phyloP scores from a whole-genome alignment of 352 stramenopile genomes.

The Phytophthora fragariae region DNA sequence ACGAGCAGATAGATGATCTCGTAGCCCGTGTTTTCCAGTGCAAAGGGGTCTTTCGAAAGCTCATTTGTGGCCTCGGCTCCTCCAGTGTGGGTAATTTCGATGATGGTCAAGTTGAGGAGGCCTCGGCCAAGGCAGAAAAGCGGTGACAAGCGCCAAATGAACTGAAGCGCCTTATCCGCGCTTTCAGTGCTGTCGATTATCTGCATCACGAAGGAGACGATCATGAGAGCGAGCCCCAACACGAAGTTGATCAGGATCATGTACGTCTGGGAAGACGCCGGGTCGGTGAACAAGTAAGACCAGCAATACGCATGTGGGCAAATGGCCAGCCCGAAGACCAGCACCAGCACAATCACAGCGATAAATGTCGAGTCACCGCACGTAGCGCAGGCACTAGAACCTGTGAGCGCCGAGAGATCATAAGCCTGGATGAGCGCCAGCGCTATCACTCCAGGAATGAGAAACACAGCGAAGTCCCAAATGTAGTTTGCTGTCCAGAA shows the following conservation, averaged over 20 bases:
- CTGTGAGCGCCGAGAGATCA: slow-evolving; percentile 40
- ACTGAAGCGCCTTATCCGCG: slow-evolving; percentile 57
- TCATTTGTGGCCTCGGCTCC: slow-evolving; percentile 33
- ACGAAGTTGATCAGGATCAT: slow-evolving; percentile 71
- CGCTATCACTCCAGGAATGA: slow-evolving; percentile 59
- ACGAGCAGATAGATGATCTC: slow-evolving; percentile 63
- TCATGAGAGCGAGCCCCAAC: slow-evolving; percentile 62
- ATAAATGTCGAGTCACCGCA: slow-evolving; percentile 43
- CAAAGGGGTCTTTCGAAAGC: slow-evolving; percentile 43
- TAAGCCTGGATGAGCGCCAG: slow-evolving; percentile 48
- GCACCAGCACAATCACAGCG: slow-evolving; percentile 60
- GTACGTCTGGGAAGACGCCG: slow-evolving; percentile 63
- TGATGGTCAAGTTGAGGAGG: slow-evolving; percentile 45
- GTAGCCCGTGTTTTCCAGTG: slow-evolving; percentile 59
- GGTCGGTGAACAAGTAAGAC: slow-evolving; percentile 66
- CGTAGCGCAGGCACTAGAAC: slow-evolving; percentile 32
- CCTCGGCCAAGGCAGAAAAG: slow-evolving; percentile 63
- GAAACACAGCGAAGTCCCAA: slow-evolving; percentile 92
- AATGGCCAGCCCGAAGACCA: slow-evolving; percentile 70
- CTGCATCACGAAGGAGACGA: slow-evolving; percentile 62
- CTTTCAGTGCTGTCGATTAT: slow-evolving; percentile 38
- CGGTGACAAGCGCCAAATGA: slow-evolving; percentile 69
- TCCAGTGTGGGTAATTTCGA: slow-evolving; percentile 40
- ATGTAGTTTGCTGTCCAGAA: slow-evolving; percentile 96
- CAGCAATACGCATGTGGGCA: slow-evolving; percentile 67